phyloP scores from a whole-genome alignment of 2,329 filamentous ascomycete genomes.

The Cladosporium sphaerospermum region DNA sequence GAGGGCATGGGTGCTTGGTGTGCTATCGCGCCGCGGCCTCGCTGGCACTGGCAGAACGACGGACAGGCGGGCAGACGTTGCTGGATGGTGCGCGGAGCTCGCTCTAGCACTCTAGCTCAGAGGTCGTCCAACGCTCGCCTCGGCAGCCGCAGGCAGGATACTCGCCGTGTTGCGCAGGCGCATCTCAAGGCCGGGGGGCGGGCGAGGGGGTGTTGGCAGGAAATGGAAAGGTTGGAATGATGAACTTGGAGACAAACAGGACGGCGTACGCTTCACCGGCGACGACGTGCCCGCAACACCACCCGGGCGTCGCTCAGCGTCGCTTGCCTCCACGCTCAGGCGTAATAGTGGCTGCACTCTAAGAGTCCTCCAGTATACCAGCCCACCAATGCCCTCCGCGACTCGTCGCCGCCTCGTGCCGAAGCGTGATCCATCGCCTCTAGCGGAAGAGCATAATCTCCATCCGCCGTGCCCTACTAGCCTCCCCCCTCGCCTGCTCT shows the following conservation, averaged over 20 bases:
- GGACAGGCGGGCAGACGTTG: slow-evolving; percentile 6
- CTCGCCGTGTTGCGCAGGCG: not conserved
- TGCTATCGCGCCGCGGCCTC: slow-evolving; percentile 3
- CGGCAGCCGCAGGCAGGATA: not conserved
- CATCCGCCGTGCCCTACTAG: not conserved
- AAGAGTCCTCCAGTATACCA: not conserved
- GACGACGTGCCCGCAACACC: no score
- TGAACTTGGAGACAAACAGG: no score
- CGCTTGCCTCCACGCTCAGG: not conserved
- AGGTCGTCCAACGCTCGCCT: slow-evolving; percentile 1
- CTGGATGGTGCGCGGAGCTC: not conserved
- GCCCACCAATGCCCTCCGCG: slow-evolving; percentile 6
- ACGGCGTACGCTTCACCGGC: no score
- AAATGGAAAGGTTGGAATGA: no score
- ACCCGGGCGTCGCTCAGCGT: not conserved
- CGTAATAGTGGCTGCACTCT: not conserved
- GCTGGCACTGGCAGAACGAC: not conserved
- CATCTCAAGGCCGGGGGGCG: not conserved
- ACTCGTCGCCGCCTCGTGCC: slow-evolving; percentile 3
- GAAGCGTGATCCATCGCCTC: slow-evolving; percentile 8
- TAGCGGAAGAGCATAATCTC: slow-evolving; percentile 9
- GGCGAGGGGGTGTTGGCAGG: no score
- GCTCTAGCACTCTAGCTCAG: not conserved
- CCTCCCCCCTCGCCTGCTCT: not conserved
- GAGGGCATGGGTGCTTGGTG: slow-evolving; percentile 6